These are phyloP conservation scores for Hypoxylon sp. DNA, from an alignment of 2,329 filamentous ascomycete species.

Conservation along the genomic window DNA sequence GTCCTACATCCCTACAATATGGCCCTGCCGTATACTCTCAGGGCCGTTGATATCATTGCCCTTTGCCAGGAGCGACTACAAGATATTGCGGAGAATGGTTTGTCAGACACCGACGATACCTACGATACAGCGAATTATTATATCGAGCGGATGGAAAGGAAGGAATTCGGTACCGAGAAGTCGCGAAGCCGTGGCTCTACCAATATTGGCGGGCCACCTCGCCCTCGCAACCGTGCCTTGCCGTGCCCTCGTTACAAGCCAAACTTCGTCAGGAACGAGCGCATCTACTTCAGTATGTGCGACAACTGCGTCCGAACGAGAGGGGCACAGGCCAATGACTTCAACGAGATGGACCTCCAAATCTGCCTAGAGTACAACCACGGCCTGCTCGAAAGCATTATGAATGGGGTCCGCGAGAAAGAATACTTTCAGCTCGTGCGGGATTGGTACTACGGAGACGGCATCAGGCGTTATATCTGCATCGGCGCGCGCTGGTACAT, in stretches of 20 bases:
- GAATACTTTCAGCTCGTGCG: slow-evolving; percentile 23
- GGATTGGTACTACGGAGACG: slow-evolving; percentile 13
- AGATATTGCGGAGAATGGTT: not conserved
- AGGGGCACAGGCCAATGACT: not conserved
- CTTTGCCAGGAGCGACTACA: slow-evolving; percentile 8
- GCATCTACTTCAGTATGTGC: slow-evolving; percentile 28
- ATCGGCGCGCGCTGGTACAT: slow-evolving; percentile 15
- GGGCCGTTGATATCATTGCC: not conserved
- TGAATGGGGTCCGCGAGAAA: not conserved
- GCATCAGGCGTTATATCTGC: slow-evolving; percentile 26
- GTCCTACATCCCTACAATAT: not conserved
- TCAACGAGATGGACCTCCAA: not conserved
- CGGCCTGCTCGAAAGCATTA: slow-evolving; percentile 9
- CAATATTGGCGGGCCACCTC: not conserved
- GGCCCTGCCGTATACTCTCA: slow-evolving; percentile 15
- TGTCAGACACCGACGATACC: not conserved
- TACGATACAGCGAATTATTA: not conserved
- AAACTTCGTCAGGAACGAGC: slow-evolving; percentile 13
- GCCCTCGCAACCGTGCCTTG: not conserved
- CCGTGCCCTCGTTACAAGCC: slow-evolving; percentile 3
- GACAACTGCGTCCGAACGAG: slow-evolving; percentile 1
- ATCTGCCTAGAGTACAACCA: slow-evolving; percentile 3
- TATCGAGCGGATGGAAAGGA: not conserved
- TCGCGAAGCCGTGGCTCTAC: not conserved
- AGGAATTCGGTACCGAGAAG: not conserved